Conservation (phyloP, 2,329 filamentous ascomycete genomes). For the Thyridium curvatum region DNA sequence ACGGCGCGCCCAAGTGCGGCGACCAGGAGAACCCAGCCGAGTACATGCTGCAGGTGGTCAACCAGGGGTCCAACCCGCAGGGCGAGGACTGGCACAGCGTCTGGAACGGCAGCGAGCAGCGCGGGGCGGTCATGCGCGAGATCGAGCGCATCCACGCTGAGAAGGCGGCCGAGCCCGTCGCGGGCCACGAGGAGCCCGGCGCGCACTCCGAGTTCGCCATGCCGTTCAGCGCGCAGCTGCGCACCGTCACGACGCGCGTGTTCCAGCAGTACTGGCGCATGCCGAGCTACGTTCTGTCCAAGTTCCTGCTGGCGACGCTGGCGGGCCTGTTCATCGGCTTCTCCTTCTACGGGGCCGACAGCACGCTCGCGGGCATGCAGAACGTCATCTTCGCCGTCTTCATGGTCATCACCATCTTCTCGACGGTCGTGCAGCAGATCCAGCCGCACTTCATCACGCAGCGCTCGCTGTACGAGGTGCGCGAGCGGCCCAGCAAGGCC, state of each 20-base stretch:
- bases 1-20: constrained; percentile 52
- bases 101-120: constrained; percentile 47
- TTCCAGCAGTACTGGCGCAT: constrained; percentile 83
- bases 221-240: constrained; percentile 61
- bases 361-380: constrained; percentile 62
- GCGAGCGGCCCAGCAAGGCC: constrained; percentile 66
- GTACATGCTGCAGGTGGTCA: constrained; percentile 58
- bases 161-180: constrained; percentile 18
- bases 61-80: constrained; percentile 28
- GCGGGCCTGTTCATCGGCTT: constrained; percentile 69
- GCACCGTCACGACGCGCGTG: constrained; percentile 58
- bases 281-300: constrained; percentile 71
- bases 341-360: constrained; percentile 54
- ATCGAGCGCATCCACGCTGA: constrained; percentile 47
- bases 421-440: constrained; percentile 61
- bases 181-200: constrained; percentile 9
- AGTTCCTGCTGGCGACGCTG: constrained; percentile 53
- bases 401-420: constrained; percentile 70
- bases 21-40: constrained; percentile 67
- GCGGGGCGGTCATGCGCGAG: constrained; percentile 20
- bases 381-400: constrained; percentile 71
- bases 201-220: constrained; percentile 67
- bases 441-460: constrained; percentile 74
- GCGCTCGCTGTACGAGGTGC: constrained; percentile 68
- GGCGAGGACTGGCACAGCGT: constrained; percentile 59